phyloP scores from a whole-genome alignment of 2,329 filamentous ascomycete genomes.

The Venturia effusa region DNA sequence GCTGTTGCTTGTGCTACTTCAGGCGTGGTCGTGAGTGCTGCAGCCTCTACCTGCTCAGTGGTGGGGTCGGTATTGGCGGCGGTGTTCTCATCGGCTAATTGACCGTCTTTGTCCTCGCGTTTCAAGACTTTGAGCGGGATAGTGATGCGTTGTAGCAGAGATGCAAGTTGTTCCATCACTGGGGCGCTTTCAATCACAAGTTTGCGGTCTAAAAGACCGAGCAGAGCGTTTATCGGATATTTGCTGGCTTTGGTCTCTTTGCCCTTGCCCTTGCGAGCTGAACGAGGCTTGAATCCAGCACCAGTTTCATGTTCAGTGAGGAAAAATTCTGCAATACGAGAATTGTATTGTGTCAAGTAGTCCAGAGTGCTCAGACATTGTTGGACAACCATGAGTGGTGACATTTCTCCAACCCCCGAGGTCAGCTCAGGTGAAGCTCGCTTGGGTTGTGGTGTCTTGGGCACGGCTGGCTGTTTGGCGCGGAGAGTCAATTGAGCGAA shows the following conservation, averaged over 20 bases:
- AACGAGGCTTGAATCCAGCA: conserved; percentile 63
- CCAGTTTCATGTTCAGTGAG: conserved; percentile 83
- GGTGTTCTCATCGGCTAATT: conserved; percentile 23
- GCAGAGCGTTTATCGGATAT: conserved; percentile 83
- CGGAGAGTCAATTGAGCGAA: conserved; percentile 87
- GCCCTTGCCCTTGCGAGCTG: conserved; percentile 74
- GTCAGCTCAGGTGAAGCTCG: conserved; percentile 45
- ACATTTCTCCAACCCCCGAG: conserved; percentile 70
- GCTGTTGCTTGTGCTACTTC: conserved; percentile 5
- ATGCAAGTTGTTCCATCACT: conserved; percentile 89
- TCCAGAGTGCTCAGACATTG: conserved; percentile 83
- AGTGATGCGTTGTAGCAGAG: conserved; percentile 79
- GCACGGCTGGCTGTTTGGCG: conserved; percentile 65
- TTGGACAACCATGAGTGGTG: conserved; percentile 88
- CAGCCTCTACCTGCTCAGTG: neutral
- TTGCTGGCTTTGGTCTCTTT: conserved; percentile 77
- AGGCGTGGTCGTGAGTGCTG: conserved; percentile 13
- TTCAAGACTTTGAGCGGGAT: conserved; percentile 72
- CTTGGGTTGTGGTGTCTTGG: conserved; percentile 78
- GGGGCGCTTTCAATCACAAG: conserved; percentile 94
- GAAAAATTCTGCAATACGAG: conserved; percentile 83
- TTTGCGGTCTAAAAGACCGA: conserved; percentile 82
- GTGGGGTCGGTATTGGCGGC: conserved; percentile 16
- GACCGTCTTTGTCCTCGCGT: conserved; percentile 60
- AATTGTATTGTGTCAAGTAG: conserved; percentile 73